Evolutionary conservation across 108 stramenopile species (phyloP), one percentile per base, ranked within the genome.

Genomic region (Bacterosira constricta): DNA sequence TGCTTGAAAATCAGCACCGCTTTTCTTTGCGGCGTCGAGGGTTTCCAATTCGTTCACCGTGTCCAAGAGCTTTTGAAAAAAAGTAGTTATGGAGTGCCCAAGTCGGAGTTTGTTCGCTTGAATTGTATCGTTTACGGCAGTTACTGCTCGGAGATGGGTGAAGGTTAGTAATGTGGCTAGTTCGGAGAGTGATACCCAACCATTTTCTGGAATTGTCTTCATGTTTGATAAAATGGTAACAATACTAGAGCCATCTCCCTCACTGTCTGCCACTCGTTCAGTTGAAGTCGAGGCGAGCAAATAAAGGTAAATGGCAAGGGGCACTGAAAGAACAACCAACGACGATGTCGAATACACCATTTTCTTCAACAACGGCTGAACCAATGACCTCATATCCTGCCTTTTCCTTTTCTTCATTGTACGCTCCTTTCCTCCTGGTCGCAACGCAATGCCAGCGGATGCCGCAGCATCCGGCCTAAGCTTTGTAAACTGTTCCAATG

Each of bases 161-260:
- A 81, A 84, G 8, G 89, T 3, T 12, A 88, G 82, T 17, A 89
- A 49, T 15, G 82, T 51, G 21, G 85, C 81, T 25, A 90, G 57
- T 39, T 90, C 88, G 49, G 85, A 50, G 13, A 90, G 31, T 7
- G 92, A 85, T 10, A 75, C 67, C 87, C 85, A 89, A 20, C 63
- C 51, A 51, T 57, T 37, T 11, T 63, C 35, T 36, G 57, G 11
- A 56, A 73, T 54, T 26, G 55, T 11, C 31, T 63, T 18, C n/a
- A n/a, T n/a, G n/a, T n/a, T n/a, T n/a, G n/a, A n/a, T n/a, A n/a
- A n/a, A n/a, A n/a, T n/a, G n/a, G n/a, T 53, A 31, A 71, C 21
- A 31, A 63, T 35, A 52, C 11, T n/a, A 47, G 70, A 30, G 41
- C 41, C 46, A 65, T 36, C 15, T 46, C 23, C 37, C 34, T 58